These are phyloP conservation scores for Quercus alba DNA, from an alignment of 306 rosid genomes.

Conservation along the genomic window DNA sequence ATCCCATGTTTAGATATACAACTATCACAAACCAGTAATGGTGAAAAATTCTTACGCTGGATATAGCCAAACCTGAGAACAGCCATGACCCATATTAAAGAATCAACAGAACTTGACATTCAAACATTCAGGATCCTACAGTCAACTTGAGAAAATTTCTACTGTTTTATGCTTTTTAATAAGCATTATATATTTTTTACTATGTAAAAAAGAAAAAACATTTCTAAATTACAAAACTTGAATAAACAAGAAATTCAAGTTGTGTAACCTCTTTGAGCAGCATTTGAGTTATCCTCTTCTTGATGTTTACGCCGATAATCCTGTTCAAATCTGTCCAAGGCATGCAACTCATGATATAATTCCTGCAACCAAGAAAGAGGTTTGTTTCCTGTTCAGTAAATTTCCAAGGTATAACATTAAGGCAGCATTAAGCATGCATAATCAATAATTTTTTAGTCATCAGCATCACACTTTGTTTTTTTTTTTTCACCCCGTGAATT, in stretches of 20 bases:
- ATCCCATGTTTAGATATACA: not conserved
- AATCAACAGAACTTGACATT: not conserved
- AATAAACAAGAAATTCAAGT: conserved; percentile 12
- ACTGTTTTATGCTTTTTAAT: not conserved
- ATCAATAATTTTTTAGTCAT: not conserved
- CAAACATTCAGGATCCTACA: not conserved
- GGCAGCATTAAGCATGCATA: conserved; percentile 12
- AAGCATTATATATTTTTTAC: not conserved
- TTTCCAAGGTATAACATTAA: conserved; percentile 1
- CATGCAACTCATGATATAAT: conserved; percentile 90
- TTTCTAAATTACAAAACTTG: conserved; percentile 3
- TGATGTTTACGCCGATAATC: conserved; percentile 88
- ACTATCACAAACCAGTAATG: not conserved
- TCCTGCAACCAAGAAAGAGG: conserved; percentile 53
- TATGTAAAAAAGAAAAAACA: not conserved
- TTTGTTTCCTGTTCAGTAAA: conserved; percentile 11
- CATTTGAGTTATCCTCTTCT: conserved; percentile 89
- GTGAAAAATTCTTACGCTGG: not conserved
- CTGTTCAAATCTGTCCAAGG: conserved; percentile 96
- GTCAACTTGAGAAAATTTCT: not conserved
- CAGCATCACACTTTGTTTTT: not conserved
- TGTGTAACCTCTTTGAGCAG: conserved; percentile 74
- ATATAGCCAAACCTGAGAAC: not conserved
- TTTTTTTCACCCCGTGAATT: too few relatives aligned
- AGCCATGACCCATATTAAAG: not conserved